Evolutionary conservation across 1,284 basidiomycete species (phyloP), one percentile per base, ranked within the genome.

Genomic region (Ceratobasidium sp.): DNA sequence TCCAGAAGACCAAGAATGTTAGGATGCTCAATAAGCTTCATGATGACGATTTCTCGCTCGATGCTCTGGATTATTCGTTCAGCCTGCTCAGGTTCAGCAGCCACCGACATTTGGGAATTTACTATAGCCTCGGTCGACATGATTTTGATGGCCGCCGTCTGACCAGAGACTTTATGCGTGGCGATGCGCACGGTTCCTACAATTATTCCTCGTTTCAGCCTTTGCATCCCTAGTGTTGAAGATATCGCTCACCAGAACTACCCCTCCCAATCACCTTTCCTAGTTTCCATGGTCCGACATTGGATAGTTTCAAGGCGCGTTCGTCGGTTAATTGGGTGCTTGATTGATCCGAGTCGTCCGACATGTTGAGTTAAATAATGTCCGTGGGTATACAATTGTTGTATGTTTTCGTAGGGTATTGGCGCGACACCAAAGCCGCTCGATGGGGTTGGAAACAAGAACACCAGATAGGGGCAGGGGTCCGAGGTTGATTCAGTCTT

Each of bases 21-120:
- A 1, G 96, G 95, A 77, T 99, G 96, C 74, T 97, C 91, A 75
- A 99, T 91, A 71, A 99, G 88, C 78, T 98, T 98, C 96, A 99
- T 98, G 77, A 99, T 92, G 74, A 98, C 94, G 71, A 99, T 98
- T 79, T 99, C 97, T 72, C 95, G 87, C 78, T 98, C 95, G 73
- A 98, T 89, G 52, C 89, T 88, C 53, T 93, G 84, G 70, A 91
- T 83, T 54, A 83, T 78, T 84, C 81, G 71, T 84, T 84, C 71
- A 84, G 85, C 71, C 87, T 87, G 6, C 84, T 81, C 71, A 87
- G 85, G 73, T 87, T 87, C 84, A 72, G 87, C 85, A 71, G 85
- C 83, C 73, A 93, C 81, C 66, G 89, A 90, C 77, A 88, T 83
- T 23, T 86, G 82, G 58, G 90, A 90, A 64, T 82, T 82, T 57